Conservation (phyloP, 2,329 filamentous ascomycete genomes). For the Byssoonygena ceratinophila region DNA sequence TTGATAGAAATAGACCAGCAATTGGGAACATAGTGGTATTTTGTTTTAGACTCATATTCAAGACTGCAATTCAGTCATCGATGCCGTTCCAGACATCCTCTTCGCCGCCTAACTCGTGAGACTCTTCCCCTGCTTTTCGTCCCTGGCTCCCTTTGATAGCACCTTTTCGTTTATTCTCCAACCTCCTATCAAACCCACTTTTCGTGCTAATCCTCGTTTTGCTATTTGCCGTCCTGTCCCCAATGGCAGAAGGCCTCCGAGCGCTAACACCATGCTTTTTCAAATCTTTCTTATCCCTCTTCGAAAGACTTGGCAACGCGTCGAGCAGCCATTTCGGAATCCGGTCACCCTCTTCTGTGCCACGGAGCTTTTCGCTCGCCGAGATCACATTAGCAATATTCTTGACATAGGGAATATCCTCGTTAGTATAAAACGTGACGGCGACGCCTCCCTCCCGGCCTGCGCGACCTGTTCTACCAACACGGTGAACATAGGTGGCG, state of each 20-base stretch:
- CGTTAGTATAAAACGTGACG: constrained; percentile 90
- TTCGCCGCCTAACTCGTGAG: constrained; percentile 18
- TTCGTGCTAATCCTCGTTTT: constrained; percentile 61
- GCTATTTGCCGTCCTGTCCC: constrained; percentile 33
- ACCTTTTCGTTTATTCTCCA: constrained; percentile 39
- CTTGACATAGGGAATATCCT: constrained; percentile 83
- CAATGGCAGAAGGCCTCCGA: constrained; percentile 40
- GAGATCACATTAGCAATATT: constrained; percentile 88
- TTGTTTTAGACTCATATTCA: background rate
- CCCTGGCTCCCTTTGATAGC: constrained; percentile 35
- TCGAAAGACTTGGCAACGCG: constrained; percentile 70
- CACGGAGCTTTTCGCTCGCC: constrained; percentile 61
- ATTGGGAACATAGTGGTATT: background rate
- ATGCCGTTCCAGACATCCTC: constrained; percentile 32
- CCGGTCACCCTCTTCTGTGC: constrained; percentile 43
- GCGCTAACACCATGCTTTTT: constrained; percentile 73
- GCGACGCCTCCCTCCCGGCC: constrained; percentile 79
- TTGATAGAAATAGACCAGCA: constrained; percentile 4
- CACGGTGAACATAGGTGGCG: constrained; percentile 84
- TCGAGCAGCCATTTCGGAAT: constrained; percentile 82
- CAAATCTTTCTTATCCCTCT: constrained; percentile 71
- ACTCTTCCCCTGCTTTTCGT: constrained; percentile 22
- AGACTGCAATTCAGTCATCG: constrained; percentile 25
- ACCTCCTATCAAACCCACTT: constrained; percentile 40
- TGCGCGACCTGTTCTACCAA: constrained; percentile 79